Evolutionary conservation across 306 rosid species (phyloP).

Genomic region (Rubus parviflorus): DNA sequence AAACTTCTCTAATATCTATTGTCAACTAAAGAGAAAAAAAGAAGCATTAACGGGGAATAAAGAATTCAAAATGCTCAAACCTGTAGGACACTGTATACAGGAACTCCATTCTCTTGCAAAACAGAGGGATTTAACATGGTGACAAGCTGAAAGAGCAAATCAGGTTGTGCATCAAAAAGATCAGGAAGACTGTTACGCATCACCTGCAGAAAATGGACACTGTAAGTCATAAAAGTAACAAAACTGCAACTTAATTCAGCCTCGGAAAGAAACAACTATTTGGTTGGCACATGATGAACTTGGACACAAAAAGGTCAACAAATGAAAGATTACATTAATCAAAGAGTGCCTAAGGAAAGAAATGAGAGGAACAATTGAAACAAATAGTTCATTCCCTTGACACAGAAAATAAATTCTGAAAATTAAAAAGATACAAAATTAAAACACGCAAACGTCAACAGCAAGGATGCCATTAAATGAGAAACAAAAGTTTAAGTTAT

Average conservation of each 20-base stretch:
- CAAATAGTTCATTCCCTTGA: neutral
- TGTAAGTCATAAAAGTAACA: neutral
- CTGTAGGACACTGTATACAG: slow-evolving; percentile 86
- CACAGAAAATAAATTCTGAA: neutral
- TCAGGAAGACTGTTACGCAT: slow-evolving; percentile 96
- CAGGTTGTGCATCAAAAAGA: slow-evolving; percentile 97
- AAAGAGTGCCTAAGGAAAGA: neutral
- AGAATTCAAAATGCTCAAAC: slow-evolving; percentile 37
- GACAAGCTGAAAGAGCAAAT: slow-evolving; percentile 96
- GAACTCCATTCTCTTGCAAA: slow-evolving; percentile 84
- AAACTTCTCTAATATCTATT: neutral
- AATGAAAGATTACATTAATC: neutral
- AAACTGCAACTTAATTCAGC: neutral
- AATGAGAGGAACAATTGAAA: neutral
- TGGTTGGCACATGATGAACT: neutral
- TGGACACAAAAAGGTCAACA: neutral
- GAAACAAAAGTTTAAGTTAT: neutral
- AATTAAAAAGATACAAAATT: neutral
- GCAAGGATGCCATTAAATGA: neutral
- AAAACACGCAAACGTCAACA: neutral
- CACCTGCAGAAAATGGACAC: slow-evolving; percentile 56
- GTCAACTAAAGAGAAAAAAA: slow-evolving; percentile 1
- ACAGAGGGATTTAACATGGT: slow-evolving; percentile 98
- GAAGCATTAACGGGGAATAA: neutral
- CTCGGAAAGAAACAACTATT: neutral